Evolutionary conservation across 495 filamentous ascomycete species (phyloP).

Genomic region (Aspergillus sparsus): DNA sequence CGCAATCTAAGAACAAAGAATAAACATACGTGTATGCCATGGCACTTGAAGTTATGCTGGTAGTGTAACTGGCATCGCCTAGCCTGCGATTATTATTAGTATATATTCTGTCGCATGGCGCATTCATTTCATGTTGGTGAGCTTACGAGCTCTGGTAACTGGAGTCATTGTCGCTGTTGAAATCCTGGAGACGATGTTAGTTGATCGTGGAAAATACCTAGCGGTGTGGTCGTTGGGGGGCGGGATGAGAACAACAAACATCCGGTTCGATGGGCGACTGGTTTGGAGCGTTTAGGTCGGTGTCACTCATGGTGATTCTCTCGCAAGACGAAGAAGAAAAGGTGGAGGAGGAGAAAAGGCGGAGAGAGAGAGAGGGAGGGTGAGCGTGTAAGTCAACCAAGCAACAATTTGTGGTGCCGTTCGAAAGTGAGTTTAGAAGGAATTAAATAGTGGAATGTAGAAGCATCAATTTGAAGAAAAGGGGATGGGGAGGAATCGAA

Average conservation of each 20-base stretch:
- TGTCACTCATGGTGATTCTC: conserved; percentile 4
- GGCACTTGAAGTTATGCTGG: conserved; percentile 42
- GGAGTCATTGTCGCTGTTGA: conserved; percentile 32
- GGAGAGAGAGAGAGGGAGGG: background rate
- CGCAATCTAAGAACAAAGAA: background rate
- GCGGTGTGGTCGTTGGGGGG: background rate
- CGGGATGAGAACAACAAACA: conserved; percentile 25
- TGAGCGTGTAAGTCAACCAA: background rate
- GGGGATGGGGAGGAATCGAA: background rate
- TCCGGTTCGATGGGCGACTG: conserved; percentile 34
- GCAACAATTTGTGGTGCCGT: too few species aligned
- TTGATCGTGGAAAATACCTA: background rate
- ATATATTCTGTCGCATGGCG: background rate
- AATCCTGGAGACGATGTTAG: conserved; percentile 22
- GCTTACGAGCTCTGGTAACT: conserved; percentile 38
- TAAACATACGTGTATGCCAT: conserved; percentile 46
- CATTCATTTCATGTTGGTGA: background rate
- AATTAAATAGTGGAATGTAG: background rate
- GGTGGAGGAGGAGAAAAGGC: background rate
- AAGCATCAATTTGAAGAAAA: background rate
- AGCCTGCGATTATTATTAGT: conserved; percentile 23
- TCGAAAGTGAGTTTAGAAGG: background rate
- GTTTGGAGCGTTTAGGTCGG: background rate
- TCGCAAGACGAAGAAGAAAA: background rate
- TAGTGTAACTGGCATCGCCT: conserved; percentile 36